phyloP scores from a whole-genome alignment of 306 rosid species.

The Prunus persica region Prunus_persica_NCBIv2 NC_034009.1:39299001-39299500 shows the following conservation, averaged over 20 bases:
- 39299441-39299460: background rate
- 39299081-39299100: background rate
- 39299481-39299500: background rate
- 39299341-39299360: background rate
- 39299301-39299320: background rate
- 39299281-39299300: background rate
- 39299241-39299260: conserved; percentile 51
- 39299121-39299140: background rate
- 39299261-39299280: background rate
- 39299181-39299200: conserved; percentile 41
- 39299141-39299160: background rate
- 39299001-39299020: background rate
- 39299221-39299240: conserved; percentile 88
- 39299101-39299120: background rate
- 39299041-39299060: background rate
- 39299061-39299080: too few species aligned
- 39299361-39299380: background rate
- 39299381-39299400: background rate
- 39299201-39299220: conserved; percentile 95
- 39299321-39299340: background rate
- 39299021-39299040: background rate
- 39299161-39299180: background rate
- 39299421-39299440: background rate
- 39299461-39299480: background rate
- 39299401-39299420: background rate